phyloP scores from a whole-genome alignment of 208 protist species.

The Acanthamoeba triangularis region DNA sequence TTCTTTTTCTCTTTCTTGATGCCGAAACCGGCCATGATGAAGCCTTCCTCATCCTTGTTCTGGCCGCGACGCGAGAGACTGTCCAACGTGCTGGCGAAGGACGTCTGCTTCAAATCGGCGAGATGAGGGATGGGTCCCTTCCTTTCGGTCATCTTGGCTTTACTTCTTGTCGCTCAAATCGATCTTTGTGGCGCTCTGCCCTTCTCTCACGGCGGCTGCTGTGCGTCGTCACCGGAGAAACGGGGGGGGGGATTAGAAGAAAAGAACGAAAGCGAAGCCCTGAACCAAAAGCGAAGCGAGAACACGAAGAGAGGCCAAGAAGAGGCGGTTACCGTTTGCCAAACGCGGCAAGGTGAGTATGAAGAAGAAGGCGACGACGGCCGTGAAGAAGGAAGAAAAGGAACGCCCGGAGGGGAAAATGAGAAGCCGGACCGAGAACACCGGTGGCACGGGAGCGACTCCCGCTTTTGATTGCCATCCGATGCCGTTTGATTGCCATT shows the following conservation, averaged over 20 bases:
- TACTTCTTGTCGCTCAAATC: too few species aligned
- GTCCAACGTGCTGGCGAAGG: constrained; percentile 68
- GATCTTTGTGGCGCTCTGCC: too few species aligned
- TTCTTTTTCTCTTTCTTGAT: constrained; percentile 71
- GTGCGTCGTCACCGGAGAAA: not conserved
- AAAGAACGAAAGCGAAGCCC: not conserved
- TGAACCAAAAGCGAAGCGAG: not conserved
- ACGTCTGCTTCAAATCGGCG: constrained; percentile 54
- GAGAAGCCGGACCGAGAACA: not conserved
- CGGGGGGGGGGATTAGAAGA: not conserved
- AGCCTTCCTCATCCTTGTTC: constrained; percentile 47
- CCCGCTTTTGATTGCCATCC: too few species aligned
- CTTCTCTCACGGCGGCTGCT: not conserved
- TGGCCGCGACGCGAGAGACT: constrained; percentile 23
- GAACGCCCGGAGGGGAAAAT: not conserved
- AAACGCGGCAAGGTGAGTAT: not conserved
- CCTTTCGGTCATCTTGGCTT: constrained; percentile 25
- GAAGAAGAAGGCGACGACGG: not conserved
- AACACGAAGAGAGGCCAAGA: not conserved
- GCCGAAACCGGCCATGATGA: constrained; percentile 61
- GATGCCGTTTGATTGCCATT: not conserved
- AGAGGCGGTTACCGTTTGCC: not conserved
- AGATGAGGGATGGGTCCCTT: constrained; percentile 66
- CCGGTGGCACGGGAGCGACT: not conserved
- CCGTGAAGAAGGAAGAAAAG: not conserved